A percentile compares a stretch with the other conserved stretches of the same genome.
phyloP scores from a whole-genome alignment of 768 basidiomycete species.

The Boletellus sp. region DNA sequence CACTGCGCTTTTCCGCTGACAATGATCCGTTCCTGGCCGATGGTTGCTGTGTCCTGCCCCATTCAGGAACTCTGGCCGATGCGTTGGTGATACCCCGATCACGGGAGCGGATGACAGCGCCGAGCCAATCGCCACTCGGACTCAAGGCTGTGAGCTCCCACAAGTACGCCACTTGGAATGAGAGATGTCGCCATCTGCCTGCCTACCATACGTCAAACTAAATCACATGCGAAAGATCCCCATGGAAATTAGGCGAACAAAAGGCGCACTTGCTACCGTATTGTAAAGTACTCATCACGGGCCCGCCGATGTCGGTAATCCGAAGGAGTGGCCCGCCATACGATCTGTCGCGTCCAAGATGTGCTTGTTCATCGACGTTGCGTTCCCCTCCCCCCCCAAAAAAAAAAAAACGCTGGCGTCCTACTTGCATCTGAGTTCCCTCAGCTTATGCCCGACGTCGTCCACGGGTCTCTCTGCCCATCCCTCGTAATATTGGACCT shows the following conservation, averaged over 20 bases:
- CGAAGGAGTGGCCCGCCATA: background rate
- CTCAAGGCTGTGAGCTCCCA: constrained; percentile 13
- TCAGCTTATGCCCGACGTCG: constrained; percentile 31
- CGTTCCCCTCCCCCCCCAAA: too few species aligned
- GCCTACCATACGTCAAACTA: background rate
- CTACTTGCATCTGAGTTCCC: constrained; percentile 23
- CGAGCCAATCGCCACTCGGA: background rate
- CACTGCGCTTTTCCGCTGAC: background rate
- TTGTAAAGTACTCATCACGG: background rate
- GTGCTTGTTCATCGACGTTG: background rate
- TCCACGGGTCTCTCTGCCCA: constrained; percentile 24
- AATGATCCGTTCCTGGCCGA: background rate
- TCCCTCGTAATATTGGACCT: constrained; percentile 10
- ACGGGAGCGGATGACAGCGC: constrained; percentile 10
- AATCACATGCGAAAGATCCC: constrained; percentile 6
- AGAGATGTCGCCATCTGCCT: background rate
- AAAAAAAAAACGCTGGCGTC: background rate
- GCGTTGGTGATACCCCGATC: background rate
- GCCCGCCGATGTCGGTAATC: background rate
- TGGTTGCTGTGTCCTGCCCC: constrained; percentile 13
- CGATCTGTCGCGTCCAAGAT: background rate
- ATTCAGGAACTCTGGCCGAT: constrained; percentile 5
- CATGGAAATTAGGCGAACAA: background rate
- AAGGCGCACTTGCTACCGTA: background rate
- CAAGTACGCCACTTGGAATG: background rate